Base-by-base conservation (phyloP, 1,284 basidiomycete species). In the Wolfiporia cocos region DNA sequence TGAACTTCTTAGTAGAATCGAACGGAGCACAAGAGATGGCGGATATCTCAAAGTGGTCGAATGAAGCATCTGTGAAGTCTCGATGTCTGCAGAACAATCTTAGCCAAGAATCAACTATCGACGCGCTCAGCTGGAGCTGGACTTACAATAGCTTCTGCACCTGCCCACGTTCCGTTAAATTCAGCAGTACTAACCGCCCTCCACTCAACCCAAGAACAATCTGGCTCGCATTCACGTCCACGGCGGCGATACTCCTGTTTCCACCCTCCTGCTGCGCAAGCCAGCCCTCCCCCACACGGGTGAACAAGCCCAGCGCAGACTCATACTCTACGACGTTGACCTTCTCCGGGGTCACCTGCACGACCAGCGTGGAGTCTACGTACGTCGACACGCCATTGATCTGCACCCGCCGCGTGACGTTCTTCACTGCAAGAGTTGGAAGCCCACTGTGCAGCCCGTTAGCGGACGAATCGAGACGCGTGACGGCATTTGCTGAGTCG, bases 271-370 rank as follows among this genome's bases (percentile, higher is more conserved):
- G 62, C 48, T 62, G 58, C 28, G 61, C 56, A 0, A 48, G 54
- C 66, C 69, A 63, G 2, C 57, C 50, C 23, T 57, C 51, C n/a
- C 63, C 64, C 32, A 65, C 48, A 17, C 53, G 52, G 11, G 34
- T 54, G 50, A 68, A 69, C 42, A 53, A 54, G 34, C 50, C 61
- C 50, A 66, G 32, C 32, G 56, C 43, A 31, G 49, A 26, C 42
- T 83, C 73, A 51, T 72, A 75, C 48, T 81, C 70, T 3, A 83
- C 60, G 40, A 90, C 54, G 42, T 62, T 56, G 4, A 83, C 71
- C 2, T 71, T 74, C 4, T 62, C 64, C 1, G 76, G 61, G 0
- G 85, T 86, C 9, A 92, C 83, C 58, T 94, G 92, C 0, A 88
- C 71, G 1, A 86, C 68, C 6, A 74, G 59, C 20, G 70, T 61